These are phyloP conservation scores for Aquilaria sinensis DNA, from an alignment of 345 rosid genomes.

Conservation along the genomic window DNA sequence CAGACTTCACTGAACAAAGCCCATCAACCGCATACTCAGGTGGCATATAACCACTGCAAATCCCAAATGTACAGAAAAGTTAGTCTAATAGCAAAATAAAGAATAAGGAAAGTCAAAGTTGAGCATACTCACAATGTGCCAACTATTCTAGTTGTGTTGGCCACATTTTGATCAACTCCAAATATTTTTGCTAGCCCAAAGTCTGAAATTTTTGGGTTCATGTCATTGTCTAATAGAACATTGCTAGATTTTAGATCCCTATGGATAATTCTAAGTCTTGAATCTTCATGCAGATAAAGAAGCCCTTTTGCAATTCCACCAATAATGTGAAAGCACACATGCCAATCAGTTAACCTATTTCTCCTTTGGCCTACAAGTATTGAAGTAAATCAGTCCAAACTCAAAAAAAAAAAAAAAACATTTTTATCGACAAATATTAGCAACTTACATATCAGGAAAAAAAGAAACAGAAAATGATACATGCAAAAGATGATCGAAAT, in stretches of 20 bases:
- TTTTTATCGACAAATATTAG: not conserved
- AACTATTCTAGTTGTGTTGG: constrained; percentile 12
- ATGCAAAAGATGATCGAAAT: too few species aligned
- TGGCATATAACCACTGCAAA: not conserved
- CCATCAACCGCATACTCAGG: constrained; percentile 6
- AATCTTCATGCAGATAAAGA: constrained; percentile 15
- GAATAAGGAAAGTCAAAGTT: too few species aligned
- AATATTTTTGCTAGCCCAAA: constrained; percentile 13
- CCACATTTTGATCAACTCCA: constrained; percentile 15
- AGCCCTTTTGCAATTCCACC: constrained; percentile 10
- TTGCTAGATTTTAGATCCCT: constrained; percentile 17
- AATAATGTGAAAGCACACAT: constrained; percentile 5
- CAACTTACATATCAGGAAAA: too few species aligned
- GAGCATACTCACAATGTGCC: constrained; percentile 10
- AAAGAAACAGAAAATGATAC: not conserved
- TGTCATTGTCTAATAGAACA: constrained; percentile 11
- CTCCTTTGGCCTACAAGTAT: constrained; percentile 4
- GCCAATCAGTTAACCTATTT: not conserved
- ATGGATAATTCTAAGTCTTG: constrained; percentile 13
- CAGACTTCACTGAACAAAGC: not conserved
- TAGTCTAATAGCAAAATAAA: too few species aligned
- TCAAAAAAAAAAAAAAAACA: not conserved
- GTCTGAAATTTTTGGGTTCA: constrained; percentile 14
- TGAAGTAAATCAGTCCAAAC: not conserved
- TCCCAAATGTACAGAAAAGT: too few species aligned